Evolutionary conservation across 257 asterid species (phyloP), one percentile per base, ranked within the genome.

Genomic region (Datura wrightii): DNA sequence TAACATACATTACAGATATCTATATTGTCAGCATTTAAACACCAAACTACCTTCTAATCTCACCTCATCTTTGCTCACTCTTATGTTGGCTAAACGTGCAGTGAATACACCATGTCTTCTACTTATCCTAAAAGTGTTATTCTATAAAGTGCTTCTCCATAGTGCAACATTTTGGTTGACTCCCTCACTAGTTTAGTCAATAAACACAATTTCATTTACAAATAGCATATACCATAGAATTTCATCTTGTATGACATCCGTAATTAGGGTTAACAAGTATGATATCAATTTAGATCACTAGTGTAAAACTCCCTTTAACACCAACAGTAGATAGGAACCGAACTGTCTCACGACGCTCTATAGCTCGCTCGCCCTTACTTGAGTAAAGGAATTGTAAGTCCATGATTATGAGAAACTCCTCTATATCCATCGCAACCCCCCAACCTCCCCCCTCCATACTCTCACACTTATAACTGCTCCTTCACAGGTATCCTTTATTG

Each of bases 71-170:
- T 69, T 2, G 3, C 34, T 16, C 79, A 16, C 79, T 39, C 34
- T 39, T 41, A 69, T 39, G 79, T 3, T 69, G 34, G 53, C 79
- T 8, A 39, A 39, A 69, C 2, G 53, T 39, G 31, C 7, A 41
- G 8, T 63, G 52, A 53, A 69, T 69, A 8, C 78, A 67, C 31
- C 72, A 19, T 37, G 50, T 37, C 50, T 37, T 67, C 79, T 39
- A 39, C 79, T 39, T 69, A 69, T 39, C 14, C 79, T 8, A 16
- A 16, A 31, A 41, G 31, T 1, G 36, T 69, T 69, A 69, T 16
- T 69, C 52, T 69, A 52, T 69, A 3, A 69, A 69, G 78, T 39
- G 14, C 6, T 65, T 65, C n/a, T 65, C 72, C 72, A 65, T 34
- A 69, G 52, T 65, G 72, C 72, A 69, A 69, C n/a, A 6, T 18